Conservation (phyloP, 225 moss, liverwort and hornwort genomes). For the Sphagnum contortum region DNA sequence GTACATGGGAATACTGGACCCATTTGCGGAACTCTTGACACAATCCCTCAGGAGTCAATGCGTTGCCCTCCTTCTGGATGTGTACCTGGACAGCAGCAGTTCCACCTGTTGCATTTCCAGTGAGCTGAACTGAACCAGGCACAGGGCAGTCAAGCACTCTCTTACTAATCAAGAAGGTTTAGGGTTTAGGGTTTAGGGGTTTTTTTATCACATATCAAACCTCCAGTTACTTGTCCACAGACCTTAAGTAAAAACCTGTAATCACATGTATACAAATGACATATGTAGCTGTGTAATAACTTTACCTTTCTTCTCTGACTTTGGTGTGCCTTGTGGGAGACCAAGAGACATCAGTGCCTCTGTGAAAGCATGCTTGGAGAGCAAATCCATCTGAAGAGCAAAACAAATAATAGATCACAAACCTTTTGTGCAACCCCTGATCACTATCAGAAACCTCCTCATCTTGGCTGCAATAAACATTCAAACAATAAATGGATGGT, state of each 20-base stretch:
- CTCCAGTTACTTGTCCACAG: not conserved
- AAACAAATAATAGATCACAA: too few species aligned
- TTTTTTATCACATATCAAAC: not conserved
- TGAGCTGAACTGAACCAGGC: too few species aligned
- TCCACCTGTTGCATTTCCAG: too few species aligned
- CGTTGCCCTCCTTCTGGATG: slow-evolving; percentile 8
- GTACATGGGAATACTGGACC: slow-evolving; percentile 15
- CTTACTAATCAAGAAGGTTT: too few species aligned
- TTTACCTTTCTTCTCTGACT: not conserved
- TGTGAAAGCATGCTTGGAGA: slow-evolving; percentile 32
- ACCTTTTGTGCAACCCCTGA: too few species aligned
- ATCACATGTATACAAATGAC: too few species aligned
- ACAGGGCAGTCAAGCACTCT: too few species aligned
- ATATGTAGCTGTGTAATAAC: too few species aligned
- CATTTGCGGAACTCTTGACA: slow-evolving; percentile 26
- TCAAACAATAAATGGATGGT: too few species aligned
- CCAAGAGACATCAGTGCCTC: slow-evolving; percentile 35
- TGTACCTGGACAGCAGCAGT: not conserved
- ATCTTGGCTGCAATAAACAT: slow-evolving; percentile 12
- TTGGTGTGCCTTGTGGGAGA: slow-evolving; percentile 26
- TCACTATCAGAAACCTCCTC: too few species aligned
- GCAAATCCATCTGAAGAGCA: slow-evolving; percentile 21
- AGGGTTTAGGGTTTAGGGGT: too few species aligned
- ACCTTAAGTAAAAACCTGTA: not conserved
- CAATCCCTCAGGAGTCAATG: slow-evolving; percentile 17